A percentile compares a stretch with the other conserved stretches of the same genome.
These are phyloP conservation scores for Trametes versicolor DNA, from an alignment of 1,284 basidiomycete genomes.

Conservation along the genomic window DNA sequence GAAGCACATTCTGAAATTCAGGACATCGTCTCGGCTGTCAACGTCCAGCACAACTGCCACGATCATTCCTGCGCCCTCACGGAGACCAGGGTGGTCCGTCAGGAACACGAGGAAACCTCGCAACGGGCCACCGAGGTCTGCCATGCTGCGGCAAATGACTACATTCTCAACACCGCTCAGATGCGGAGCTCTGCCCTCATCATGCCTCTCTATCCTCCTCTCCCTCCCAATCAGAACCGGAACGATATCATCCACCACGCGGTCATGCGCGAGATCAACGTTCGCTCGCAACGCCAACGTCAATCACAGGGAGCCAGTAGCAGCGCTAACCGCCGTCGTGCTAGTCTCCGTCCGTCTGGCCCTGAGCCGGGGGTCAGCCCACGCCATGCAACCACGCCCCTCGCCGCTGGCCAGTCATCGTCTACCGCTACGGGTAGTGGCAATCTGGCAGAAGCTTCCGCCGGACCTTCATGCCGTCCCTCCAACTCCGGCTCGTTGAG, in stretches of 20 bases:
- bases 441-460: too few relatives aligned
- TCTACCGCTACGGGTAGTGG: too few relatives aligned
- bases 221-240: not conserved
- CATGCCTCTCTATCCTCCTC: not conserved
- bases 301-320: too few relatives aligned
- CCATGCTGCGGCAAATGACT: not conserved
- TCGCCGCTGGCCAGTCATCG: too few relatives aligned
- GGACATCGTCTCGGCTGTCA: constrained; percentile 11
- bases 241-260: not conserved
- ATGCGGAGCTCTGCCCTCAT: not conserved
- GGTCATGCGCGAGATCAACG: not conserved
- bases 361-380: too few relatives aligned
- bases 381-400: too few relatives aligned
- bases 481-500: too few relatives aligned
- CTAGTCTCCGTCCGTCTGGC: too few relatives aligned
- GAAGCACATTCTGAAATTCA: not conserved
- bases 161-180: not conserved
- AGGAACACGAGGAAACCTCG: constrained; percentile 25
- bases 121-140: not conserved
- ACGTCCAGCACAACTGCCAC: constrained; percentile 34
- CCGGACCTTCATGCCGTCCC: too few relatives aligned
- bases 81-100: constrained; percentile 1
- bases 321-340: too few relatives aligned
- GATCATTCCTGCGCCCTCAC: constrained; percentile 11
- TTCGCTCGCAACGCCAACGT: too few relatives aligned